A percentile compares a stretch with the other conserved stretches of the same genome.
phyloP scores from a whole-genome alignment of 1,284 basidiomycete genomes.

The Papiliotrema flavescens region DNA sequence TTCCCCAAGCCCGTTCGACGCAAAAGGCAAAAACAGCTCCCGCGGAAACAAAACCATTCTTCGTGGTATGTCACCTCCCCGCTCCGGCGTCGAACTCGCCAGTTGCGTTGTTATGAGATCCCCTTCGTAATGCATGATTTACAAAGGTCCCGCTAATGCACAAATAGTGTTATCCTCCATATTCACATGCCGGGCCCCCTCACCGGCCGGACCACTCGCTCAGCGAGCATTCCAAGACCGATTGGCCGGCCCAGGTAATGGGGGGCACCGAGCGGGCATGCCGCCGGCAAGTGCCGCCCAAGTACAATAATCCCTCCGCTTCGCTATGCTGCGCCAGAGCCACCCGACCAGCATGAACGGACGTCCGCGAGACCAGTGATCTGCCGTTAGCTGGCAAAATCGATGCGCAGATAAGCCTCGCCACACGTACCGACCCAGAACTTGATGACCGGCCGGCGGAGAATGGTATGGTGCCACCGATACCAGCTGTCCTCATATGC shows the following conservation, averaged over 20 bases:
- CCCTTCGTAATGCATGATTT: too few relatives aligned
- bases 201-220: too few relatives aligned
- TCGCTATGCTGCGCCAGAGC: constrained; percentile 8
- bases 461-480: constrained; percentile 53
- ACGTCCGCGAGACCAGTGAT: background rate
- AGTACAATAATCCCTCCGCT: constrained; percentile 20
- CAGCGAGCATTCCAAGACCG: background rate
- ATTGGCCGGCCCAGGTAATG: constrained; percentile 9
- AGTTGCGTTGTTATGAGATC: too few relatives aligned
- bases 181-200: too few relatives aligned
- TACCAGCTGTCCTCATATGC: constrained; percentile 51
- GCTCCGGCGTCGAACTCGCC: too few relatives aligned
- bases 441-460: constrained; percentile 51
- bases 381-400: background rate
- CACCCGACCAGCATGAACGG: constrained; percentile 14
- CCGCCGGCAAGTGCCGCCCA: constrained; percentile 17
- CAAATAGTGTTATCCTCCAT: too few relatives aligned
- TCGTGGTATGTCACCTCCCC: too few relatives aligned
- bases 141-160: too few relatives aligned
- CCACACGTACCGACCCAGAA: constrained; percentile 52
- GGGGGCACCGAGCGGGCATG: constrained; percentile 16
- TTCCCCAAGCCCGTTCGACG: too few relatives aligned
- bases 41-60: too few relatives aligned
- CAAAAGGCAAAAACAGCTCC: too few relatives aligned
- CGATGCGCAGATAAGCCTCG: background rate